Evolutionary conservation across 805 yeast genomes (phyloP).

Genomic region (Teunomyces funiuensis): DNA sequence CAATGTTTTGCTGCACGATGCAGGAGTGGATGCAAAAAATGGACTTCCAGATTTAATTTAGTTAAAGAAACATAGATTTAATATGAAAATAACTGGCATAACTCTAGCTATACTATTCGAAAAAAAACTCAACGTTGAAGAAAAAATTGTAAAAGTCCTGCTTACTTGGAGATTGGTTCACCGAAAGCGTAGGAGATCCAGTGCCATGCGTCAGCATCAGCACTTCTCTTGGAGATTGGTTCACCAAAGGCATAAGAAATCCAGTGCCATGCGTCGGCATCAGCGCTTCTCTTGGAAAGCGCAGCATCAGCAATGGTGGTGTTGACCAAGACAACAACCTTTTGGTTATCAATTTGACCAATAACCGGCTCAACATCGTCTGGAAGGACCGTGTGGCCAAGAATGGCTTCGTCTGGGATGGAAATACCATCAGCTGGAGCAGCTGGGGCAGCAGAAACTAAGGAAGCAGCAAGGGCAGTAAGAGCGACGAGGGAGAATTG

Average conservation of each 20-base stretch:
- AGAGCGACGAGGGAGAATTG: constrained; percentile 12
- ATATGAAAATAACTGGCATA: not conserved
- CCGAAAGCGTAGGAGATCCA: constrained; percentile 9
- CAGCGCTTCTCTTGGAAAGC: constrained; percentile 9
- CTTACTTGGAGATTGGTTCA: constrained; percentile 13
- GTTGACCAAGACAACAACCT: constrained; percentile 13
- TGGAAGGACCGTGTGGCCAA: constrained; percentile 8
- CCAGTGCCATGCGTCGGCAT: constrained; percentile 11
- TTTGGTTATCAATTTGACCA: constrained; percentile 12
- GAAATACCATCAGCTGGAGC: not conserved
- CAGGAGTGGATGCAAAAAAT: constrained; percentile 4
- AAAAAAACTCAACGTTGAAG: not conserved
- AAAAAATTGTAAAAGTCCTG: not conserved
- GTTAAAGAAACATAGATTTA: not conserved
- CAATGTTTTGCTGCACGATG: not conserved
- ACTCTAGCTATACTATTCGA: not conserved
- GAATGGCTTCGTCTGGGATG: constrained; percentile 15
- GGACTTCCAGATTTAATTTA: too few species aligned
- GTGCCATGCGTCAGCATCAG: constrained; percentile 11
- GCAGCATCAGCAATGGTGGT: constrained; percentile 9
- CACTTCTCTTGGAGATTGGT: constrained; percentile 15
- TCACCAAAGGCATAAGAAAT: constrained; percentile 7
- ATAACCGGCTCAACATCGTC: constrained; percentile 12
- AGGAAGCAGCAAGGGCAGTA: constrained; percentile 12
- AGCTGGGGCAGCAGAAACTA: constrained; percentile 2